A percentile compares a stretch with the other conserved stretches of the same genome.
Conservation (phyloP, 2,329 filamentous ascomycete species). For the Corynespora cassiicola region DNA sequence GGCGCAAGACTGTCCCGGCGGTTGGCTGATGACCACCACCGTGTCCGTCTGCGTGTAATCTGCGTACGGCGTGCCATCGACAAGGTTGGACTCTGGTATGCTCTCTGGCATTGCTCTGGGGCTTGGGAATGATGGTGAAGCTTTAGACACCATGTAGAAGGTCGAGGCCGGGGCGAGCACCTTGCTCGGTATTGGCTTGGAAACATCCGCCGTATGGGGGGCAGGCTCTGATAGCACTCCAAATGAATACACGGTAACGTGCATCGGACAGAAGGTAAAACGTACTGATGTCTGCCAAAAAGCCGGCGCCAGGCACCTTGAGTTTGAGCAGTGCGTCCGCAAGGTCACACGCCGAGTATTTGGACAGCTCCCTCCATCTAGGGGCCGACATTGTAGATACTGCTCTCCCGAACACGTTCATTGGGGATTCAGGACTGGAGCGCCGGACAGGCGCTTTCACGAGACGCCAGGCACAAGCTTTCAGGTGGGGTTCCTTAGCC, state of each 20-base stretch:
- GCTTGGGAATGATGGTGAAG: constrained; percentile 48
- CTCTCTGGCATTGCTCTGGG: constrained; percentile 41
- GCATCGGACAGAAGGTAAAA: constrained; percentile 29
- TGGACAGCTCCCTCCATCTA: constrained; percentile 38
- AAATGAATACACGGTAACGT: constrained; percentile 4
- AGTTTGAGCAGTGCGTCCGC: constrained; percentile 77
- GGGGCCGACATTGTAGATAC: constrained; percentile 26
- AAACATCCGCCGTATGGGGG: constrained; percentile 22
- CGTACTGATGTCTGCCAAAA: constrained; percentile 67
- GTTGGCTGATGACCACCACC: constrained; percentile 72
- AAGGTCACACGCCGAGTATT: constrained; percentile 43
- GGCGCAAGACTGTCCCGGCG: constrained; percentile 69
- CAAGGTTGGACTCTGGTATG: constrained; percentile 32
- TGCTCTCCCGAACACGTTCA: constrained; percentile 6
- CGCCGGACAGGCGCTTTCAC: too few relatives aligned
- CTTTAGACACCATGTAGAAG: constrained; percentile 68
- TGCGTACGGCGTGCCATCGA: constrained; percentile 66
- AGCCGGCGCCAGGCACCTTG: constrained; percentile 70
- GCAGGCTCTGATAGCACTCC: constrained; percentile 35
- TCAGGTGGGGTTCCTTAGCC: constrained; percentile 16
- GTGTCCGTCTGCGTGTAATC: constrained; percentile 67
- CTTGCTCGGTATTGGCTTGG: constrained; percentile 27
- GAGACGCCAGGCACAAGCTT: too few relatives aligned
- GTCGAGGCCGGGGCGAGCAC: constrained; percentile 65
- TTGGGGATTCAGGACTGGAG: too few relatives aligned